A percentile compares a stretch with the other conserved stretches of the same genome.
phyloP scores from a whole-genome alignment of 257 asterid species.

The Forsythia suspensa region DNA sequence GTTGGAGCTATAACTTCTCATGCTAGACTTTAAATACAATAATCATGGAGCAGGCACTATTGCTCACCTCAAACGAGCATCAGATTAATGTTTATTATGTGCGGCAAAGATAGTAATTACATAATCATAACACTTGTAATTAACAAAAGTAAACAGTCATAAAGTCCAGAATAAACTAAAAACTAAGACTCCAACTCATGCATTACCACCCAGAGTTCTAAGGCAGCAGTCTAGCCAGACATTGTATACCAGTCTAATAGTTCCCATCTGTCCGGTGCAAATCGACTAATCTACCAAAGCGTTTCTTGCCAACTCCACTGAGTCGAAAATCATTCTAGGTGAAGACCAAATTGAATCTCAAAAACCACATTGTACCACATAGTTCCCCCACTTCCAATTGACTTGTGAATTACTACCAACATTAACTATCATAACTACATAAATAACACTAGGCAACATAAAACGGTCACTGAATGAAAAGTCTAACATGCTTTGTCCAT shows the following conservation, averaged over 20 bases:
- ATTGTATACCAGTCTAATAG: background rate
- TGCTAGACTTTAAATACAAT: constrained; percentile 7
- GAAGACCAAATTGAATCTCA: background rate
- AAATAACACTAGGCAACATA: background rate
- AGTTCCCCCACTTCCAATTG: background rate
- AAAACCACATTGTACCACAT: background rate
- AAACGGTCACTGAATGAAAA: background rate
- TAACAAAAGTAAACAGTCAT: background rate
- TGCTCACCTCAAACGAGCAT: background rate
- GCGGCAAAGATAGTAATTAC: background rate
- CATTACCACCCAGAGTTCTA: background rate
- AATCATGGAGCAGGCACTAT: background rate
- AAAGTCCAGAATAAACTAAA: background rate
- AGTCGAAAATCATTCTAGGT: background rate
- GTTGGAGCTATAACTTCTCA: background rate
- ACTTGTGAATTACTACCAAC: background rate
- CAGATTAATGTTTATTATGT: background rate
- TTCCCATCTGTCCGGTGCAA: background rate
- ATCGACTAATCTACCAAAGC: background rate
- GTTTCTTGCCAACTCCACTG: background rate
- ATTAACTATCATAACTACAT: background rate
- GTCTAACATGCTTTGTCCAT: background rate
- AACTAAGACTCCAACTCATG: background rate
- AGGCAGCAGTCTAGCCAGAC: background rate
- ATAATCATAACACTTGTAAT: background rate